Base-by-base conservation (phyloP, 2,329 filamentous ascomycete species). In the Colletotrichum sp. region DNA sequence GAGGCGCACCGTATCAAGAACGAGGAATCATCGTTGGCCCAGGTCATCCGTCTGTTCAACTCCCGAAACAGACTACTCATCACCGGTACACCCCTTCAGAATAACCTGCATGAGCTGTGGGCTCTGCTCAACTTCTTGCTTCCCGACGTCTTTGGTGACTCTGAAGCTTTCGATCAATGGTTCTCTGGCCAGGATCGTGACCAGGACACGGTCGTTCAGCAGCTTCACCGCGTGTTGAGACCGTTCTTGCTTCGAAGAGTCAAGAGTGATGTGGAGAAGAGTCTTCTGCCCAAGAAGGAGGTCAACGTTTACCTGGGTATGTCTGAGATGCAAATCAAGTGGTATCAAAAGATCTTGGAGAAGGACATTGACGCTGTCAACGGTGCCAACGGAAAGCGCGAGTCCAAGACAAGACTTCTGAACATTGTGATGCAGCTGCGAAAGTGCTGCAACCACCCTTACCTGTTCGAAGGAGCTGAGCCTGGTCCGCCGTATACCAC, bases 371-470 rank as follows among this genome's bases (percentile, higher is more conserved):
- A 99, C 84, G 97, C 97, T 16, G 96, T 99, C 81, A 99, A 99
- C 80, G 97, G 97, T 77, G 97, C 96, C 34, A 95, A 94, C 78
- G 97, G 97, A 67, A 99, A 98, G 87, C 94, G 96, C 76, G 97
- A 99, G 86, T 99, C 96, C 36, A 99, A 99, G 88, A 99, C 97
- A 2, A 93, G 97, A 78, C 91, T 99, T 26, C 90, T 99, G 78
- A 99, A 99, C 86, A 99, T 99, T 82, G 97, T 99, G 80, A 99
- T 99, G 97, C 97, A 99, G 86, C 91, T 99, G 78, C 94, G 97
- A 81, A 99, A 99, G 86, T 99, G 97, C 87, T 99, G 97, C 85
- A 99, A 99, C 81, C 97, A 99, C 82, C 97, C 97, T 1, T 99
- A 99, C 81, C 92, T 99, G 1, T 99, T 99, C 80, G 97, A 99